Base-by-base conservation (phyloP, 345 rosid genomes). In the Camelina hispida region DNA sequence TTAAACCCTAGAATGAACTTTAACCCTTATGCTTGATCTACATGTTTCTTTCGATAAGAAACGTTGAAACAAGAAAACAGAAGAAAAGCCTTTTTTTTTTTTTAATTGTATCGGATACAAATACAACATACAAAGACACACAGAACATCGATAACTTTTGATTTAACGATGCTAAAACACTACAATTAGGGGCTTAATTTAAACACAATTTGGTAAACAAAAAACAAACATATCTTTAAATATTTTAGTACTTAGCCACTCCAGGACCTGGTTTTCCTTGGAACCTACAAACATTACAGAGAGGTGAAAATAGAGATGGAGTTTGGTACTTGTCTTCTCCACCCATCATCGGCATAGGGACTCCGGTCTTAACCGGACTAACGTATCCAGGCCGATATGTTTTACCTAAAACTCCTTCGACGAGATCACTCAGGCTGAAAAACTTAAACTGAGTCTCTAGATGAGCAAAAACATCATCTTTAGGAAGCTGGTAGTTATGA, bases 341-440 rank as follows among this genome's bases (percentile, higher is more conserved):
- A 17, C 91, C 93, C 91, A 85, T 85, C 74, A 85, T 78, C 6
- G 91, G 97, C 95, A 87, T 89, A 0, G 88, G 82, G 4, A 88
- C 90, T 4, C 90, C 95, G n/a, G 50, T 67, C 83, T 78, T 87
- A 34, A 83, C 91, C 6, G 89, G 87, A 50, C 91, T 89, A 11
- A 83, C 86, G 57, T 85, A 89, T 1, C 61, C 85, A 2, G 87
- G 89, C 84, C 78, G 56, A 72, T 91, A 86, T 32, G 93, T 89
- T 80, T 89, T 83, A 14, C 91, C 97, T 67, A 91, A 22, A 43
- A 91, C 91, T 1, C 95, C 95, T 63, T 89, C 93, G 2, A 86
- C 89, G 1, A 61, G 48, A 68, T 87, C 88, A 54, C 84, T 80
- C 46, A 86, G 20, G 59, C 70, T 73, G 23, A 34, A 68, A 74